Percentiles rank a stretch among this genome's conserved stretches.
phyloP scores from a whole-genome alignment of 176 grass and related monocot species.

The Cenchrus purpureus region DNA sequence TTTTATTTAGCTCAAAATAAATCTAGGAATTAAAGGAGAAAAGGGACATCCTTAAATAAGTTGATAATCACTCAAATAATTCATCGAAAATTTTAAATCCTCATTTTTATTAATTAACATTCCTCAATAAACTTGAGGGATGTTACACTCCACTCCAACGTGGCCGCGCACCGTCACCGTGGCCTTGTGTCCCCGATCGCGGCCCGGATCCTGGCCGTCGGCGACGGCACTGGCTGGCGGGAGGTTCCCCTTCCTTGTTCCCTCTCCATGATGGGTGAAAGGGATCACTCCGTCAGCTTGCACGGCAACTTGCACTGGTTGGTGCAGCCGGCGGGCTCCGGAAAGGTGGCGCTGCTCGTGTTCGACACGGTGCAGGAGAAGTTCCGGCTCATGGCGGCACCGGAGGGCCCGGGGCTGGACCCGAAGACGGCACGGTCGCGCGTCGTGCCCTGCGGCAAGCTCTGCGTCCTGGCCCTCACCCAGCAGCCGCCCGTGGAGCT shows the following conservation, averaged over 20 bases:
- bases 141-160: neutral
- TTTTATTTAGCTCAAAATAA: too few relatives aligned
- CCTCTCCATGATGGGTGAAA: neutral
- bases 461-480: slow-evolving; percentile 19
- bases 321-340: neutral
- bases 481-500: neutral
- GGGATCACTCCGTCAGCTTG: neutral
- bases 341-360: neutral
- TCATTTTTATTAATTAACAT: too few relatives aligned
- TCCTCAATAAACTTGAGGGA: too few relatives aligned
- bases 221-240: neutral
- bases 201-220: neutral
- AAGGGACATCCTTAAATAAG: too few relatives aligned
- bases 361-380: slow-evolving; percentile 14
- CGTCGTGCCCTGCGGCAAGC: neutral
- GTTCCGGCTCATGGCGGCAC: slow-evolving; percentile 8
- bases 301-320: slow-evolving; percentile 34
- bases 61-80: too few relatives aligned
- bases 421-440: neutral
- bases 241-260: neutral
- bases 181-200: neutral
- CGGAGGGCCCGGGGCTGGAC: neutral
- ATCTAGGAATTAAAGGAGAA: too few relatives aligned
- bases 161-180: too few relatives aligned
- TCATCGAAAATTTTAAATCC: too few relatives aligned